These are phyloP conservation scores for Fusarium mangiferae DNA, from an alignment of 2,329 filamentous ascomycete genomes.

Conservation along the genomic window DNA sequence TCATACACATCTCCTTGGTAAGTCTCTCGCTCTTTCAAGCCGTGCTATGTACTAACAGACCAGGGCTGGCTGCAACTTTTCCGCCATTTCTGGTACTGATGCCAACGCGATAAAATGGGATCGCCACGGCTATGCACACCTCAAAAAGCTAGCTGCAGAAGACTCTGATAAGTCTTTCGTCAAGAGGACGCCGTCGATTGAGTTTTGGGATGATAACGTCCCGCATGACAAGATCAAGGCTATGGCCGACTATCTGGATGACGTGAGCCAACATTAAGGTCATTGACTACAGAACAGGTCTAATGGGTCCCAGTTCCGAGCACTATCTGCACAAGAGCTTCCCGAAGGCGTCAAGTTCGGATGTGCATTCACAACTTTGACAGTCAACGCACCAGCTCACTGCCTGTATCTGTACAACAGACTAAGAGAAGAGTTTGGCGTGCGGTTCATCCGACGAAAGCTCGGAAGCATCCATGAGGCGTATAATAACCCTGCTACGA, in stretches of 20 bases:
- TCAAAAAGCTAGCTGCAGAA: background rate
- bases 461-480: background rate
- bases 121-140: background rate
- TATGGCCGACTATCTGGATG: background rate
- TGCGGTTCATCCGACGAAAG: background rate
- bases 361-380: background rate
- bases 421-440: background rate
- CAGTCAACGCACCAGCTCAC: background rate
- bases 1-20: constrained; percentile 11
- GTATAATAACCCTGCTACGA: accelerated
- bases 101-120: constrained; percentile 11
- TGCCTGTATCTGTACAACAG: background rate
- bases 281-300: accelerated
- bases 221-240: constrained; percentile 9
- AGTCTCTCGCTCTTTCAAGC: background rate
- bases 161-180: background rate
- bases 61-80: constrained; percentile 7
- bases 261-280: background rate
- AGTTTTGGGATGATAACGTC: constrained; percentile 4
- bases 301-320: background rate
- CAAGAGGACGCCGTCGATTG: background rate
- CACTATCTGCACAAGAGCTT: background rate
- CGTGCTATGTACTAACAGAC: background rate
- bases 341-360: background rate
- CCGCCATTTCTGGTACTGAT: constrained; percentile 7